Percentiles rank a stretch among this genome's conserved stretches.
phyloP scores from a whole-genome alignment of 139 green algal species.

The Chlamydomonas sphaeroides region DNA sequence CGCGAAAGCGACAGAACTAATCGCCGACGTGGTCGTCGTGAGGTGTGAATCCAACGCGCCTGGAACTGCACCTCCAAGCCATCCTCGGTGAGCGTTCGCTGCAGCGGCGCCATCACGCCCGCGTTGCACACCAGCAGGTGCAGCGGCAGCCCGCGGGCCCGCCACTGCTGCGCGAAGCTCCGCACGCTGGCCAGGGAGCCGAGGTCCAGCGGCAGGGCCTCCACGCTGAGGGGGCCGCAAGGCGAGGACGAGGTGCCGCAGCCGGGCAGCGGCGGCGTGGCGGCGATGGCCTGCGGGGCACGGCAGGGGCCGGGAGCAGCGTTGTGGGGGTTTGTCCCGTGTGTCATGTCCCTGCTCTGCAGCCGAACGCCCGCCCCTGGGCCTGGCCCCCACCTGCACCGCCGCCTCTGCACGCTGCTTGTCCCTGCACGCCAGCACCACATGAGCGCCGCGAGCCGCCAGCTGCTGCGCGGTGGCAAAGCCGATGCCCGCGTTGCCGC shows the following conservation, averaged over 20 bases:
- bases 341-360: too few relatives aligned
- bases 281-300: neutral
- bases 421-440: slow-evolving; percentile 62
- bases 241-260: neutral
- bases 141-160: slow-evolving; percentile 39
- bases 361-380: too few relatives aligned
- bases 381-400: slow-evolving; percentile 34
- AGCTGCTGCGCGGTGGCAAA: slow-evolving; percentile 58
- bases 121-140: slow-evolving; percentile 79
- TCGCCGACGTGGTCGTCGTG: too few relatives aligned
- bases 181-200: slow-evolving; percentile 50
- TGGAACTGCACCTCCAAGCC: slow-evolving; percentile 84
- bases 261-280: neutral
- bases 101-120: slow-evolving; percentile 77
- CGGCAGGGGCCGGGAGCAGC: too few relatives aligned
- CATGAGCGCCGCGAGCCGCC: slow-evolving; percentile 52
- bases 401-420: slow-evolving; percentile 18
- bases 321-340: too few relatives aligned
- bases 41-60: too few relatives aligned
- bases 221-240: neutral
- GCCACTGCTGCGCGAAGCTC: slow-evolving; percentile 55
- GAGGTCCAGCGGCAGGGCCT: slow-evolving; percentile 12
- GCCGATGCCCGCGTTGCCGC: slow-evolving; percentile 68
- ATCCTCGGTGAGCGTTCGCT: slow-evolving; percentile 55
- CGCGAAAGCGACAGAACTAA: too few relatives aligned